phyloP scores from a whole-genome alignment of 768 basidiomycete genomes.

The Leccinum ochraceum region DNA sequence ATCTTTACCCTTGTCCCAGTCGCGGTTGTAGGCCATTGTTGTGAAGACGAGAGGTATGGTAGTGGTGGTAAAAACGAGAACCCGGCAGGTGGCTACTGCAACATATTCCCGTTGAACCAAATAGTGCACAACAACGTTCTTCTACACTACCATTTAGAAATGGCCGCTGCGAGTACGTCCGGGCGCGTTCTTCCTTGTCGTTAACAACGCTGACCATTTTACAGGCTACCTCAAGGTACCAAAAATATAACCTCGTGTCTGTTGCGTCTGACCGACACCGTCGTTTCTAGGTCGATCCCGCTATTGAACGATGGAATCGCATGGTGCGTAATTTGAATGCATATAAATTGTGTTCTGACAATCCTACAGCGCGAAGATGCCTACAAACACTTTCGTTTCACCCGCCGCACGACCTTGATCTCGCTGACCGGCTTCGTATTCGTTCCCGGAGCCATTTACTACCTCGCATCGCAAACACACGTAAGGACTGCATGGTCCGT shows the following conservation, averaged over 20 bases:
- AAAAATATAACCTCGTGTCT: not conserved
- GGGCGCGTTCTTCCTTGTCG: not conserved
- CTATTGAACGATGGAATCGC: conserved; percentile 59
- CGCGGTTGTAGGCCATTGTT: conserved; percentile 74
- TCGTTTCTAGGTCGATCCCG: conserved; percentile 48
- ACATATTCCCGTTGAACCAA: conserved; percentile 23
- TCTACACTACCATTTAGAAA: conserved; percentile 36
- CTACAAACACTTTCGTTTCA: conserved; percentile 85
- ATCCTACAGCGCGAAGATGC: conserved; percentile 70
- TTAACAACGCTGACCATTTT: conserved; percentile 14
- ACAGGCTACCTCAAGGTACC: conserved; percentile 61
- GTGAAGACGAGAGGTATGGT: conserved; percentile 18
- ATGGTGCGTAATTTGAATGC: conserved; percentile 46
- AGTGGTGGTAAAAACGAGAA: conserved; percentile 24
- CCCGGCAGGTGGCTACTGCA: conserved; percentile 2
- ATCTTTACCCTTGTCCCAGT: conserved; percentile 85
- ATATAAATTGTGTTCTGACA: not conserved
- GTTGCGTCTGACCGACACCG: not conserved
- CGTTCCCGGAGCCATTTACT: conserved; percentile 56
- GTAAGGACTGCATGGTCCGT: conserved; percentile 37
- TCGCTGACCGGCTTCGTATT: conserved; percentile 62
- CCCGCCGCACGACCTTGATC: conserved; percentile 62
- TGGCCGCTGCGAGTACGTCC: conserved; percentile 67
- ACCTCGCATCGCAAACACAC: conserved; percentile 42
- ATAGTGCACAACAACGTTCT: conserved; percentile 32